Evolutionary conservation across 1,139 yeast genomes (phyloP).

Genomic region (Dujonia santamariae): DNA sequence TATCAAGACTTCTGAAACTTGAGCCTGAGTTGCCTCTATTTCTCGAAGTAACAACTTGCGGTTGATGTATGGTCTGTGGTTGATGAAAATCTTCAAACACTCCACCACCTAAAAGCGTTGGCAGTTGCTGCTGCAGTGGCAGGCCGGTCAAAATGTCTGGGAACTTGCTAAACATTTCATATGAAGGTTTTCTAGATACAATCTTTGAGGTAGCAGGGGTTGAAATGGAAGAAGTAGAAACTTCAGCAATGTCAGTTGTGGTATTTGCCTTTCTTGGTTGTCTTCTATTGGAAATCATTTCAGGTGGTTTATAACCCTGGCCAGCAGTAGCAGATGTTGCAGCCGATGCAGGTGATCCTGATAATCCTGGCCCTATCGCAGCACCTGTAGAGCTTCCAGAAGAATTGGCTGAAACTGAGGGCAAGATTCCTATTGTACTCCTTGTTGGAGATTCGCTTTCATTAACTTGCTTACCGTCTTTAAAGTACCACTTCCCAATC

Average conservation of each 20-base stretch:
- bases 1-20: not conserved
- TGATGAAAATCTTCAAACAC: not conserved
- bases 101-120: not conserved
- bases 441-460: constrained; percentile 8
- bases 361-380: too few relatives aligned
- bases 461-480: constrained; percentile 35
- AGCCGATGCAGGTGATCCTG: too few relatives aligned
- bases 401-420: too few relatives aligned
- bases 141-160: not conserved
- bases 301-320: constrained; percentile 50
- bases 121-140: constrained; percentile 3
- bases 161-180: constrained; percentile 8
- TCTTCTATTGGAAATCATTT: constrained; percentile 62
- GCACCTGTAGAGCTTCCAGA: too few relatives aligned
- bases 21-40: not conserved
- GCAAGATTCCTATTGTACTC: too few relatives aligned
- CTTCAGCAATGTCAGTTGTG: not conserved
- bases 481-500: constrained; percentile 68
- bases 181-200: constrained; percentile 4
- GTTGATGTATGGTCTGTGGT: not conserved
- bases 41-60: not conserved
- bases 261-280: constrained; percentile 15
- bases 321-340: not conserved
- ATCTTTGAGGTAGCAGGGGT: not conserved
- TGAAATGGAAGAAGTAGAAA: not conserved